Percentiles rank a stretch among this genome's conserved stretches.
Conservation (phyloP, 352 stramenopile genomes). For the Phytophthora brassicae region DNA sequence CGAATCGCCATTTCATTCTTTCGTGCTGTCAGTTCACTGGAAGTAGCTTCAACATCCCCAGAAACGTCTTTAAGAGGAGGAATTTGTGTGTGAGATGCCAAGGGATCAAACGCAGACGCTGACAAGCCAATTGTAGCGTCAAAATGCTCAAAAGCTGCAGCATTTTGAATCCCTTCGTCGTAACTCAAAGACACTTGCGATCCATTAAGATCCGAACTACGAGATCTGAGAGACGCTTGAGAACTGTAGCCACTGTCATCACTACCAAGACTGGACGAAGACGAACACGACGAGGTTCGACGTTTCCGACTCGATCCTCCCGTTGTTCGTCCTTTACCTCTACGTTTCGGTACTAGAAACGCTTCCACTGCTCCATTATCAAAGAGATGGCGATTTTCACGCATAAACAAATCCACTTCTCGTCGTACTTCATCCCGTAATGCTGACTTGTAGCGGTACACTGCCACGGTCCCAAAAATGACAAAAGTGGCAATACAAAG, state of each 20-base stretch:
- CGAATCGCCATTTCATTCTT: conserved; percentile 58
- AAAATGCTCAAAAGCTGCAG: conserved; percentile 56
- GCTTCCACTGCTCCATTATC: conserved; percentile 50
- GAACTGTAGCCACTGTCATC: conserved; percentile 31
- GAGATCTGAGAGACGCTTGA: conserved; percentile 18
- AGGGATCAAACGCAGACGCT: conserved; percentile 53
- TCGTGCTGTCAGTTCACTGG: conserved; percentile 27
- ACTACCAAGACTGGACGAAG: conserved; percentile 25
- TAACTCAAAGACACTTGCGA: conserved; percentile 21
- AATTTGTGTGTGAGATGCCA: conserved; percentile 33
- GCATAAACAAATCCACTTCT: conserved; percentile 38
- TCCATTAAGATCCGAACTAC: conserved; percentile 3
- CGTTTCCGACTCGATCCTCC: conserved; percentile 5
- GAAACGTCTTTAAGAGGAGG: conserved; percentile 25
- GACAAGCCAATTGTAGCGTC: conserved; percentile 57
- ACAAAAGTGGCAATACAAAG: conserved; percentile 55
- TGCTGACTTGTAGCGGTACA: conserved; percentile 54
- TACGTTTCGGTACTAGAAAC: conserved; percentile 39
- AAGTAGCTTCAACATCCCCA: neutral
- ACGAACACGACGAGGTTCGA: conserved; percentile 25
- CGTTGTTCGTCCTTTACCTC: conserved; percentile 6
- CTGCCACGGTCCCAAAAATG: conserved; percentile 42
- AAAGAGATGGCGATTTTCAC: conserved; percentile 42
- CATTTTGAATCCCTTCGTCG: conserved; percentile 45
- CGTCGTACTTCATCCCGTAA: conserved; percentile 35